Conservation (phyloP, 148 eudicot species). For the Nepenthes mirabilis region DNA sequence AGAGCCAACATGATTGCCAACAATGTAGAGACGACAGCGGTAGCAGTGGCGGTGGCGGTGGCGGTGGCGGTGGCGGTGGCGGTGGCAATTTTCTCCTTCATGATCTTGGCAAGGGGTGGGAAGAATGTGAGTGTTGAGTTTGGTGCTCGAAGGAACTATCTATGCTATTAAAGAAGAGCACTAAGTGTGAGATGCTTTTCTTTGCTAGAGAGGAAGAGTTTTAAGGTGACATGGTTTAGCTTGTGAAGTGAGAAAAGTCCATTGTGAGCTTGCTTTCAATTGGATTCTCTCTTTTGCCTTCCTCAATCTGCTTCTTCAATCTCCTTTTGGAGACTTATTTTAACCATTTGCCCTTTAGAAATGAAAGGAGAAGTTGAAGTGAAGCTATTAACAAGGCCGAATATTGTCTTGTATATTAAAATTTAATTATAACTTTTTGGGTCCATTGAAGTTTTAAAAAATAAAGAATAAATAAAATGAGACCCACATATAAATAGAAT, state of each 20-base stretch:
- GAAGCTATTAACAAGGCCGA: too few species aligned
- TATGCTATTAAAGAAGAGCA: slow-evolving; percentile 6
- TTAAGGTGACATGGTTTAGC: not conserved
- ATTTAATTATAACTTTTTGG: too few species aligned
- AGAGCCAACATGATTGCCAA: not conserved
- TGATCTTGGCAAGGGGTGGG: not conserved
- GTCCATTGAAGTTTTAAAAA: too few species aligned
- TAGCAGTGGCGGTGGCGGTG: not conserved
- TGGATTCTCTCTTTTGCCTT: not conserved
- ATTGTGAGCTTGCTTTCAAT: not conserved
- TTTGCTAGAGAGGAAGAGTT: slow-evolving; percentile 11
- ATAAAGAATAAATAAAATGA: too few species aligned
- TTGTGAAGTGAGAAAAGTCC: not conserved
- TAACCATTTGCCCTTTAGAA: too few species aligned
- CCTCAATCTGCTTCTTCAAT: not conserved
- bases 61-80: not conserved
- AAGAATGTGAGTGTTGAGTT: not conserved
- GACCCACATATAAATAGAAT: too few species aligned
- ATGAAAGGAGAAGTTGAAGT: too few species aligned
- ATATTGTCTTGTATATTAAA: too few species aligned
- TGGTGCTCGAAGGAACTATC: slow-evolving; percentile 7
- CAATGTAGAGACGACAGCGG: not conserved
- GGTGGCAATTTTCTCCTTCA: not conserved
- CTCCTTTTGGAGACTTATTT: not conserved
- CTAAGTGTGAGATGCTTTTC: slow-evolving; percentile 19